Evolutionary conservation across 2,329 filamentous ascomycete species (phyloP), one percentile per base, ranked within the genome.

Genomic region (Colletotrichum euphorbiae): DNA sequence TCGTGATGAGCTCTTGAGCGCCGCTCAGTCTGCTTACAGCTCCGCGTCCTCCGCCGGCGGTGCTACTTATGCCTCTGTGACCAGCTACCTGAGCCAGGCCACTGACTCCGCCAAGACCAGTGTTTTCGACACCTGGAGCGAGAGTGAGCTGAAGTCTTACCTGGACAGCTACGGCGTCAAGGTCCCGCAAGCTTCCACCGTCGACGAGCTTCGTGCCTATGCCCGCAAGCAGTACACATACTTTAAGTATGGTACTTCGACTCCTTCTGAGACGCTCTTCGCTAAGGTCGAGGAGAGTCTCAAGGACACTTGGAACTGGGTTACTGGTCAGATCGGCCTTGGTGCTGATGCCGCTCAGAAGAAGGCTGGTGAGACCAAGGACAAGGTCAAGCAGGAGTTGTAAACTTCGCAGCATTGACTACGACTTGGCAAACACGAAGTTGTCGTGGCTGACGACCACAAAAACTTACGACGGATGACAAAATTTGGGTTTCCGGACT

Each of bases 81-180:
- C 91, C 8, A 91, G 87, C 62, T 92, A 92, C 73, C 82, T 94
- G 3, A 81, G 90, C 9, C 81, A 88, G 67, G 88, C 89, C 31
- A 93, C 92, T 4, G 85, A 86, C 64, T 76, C 86, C 9, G 90
- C 84, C 54, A 93, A 93, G 81, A 82, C 88, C 54, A 83, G 79
- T 24, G 83, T 87, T 1, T 95, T 95, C 71, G 89, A 93, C 59
- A 87, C 87, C 1, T 95, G 92, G 92, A 91, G 85, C 63, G 85
- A 89, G 73, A 86, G 85, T 51, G 91, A 95, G 28, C 82, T 96
- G 70, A 94, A 95, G 83, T 82, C 87, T 1, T 95, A 94, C 75
- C 86, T 95, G 6, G 92, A 95, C 76, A 91, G 89, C 70, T 95
- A 93, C 71, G 93, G 93, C 42, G 82, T 95, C 45, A 79, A 83